Evolutionary conservation across 495 filamentous ascomycete species (phyloP).

Genomic region (Penicillium cataractarum): DNA sequence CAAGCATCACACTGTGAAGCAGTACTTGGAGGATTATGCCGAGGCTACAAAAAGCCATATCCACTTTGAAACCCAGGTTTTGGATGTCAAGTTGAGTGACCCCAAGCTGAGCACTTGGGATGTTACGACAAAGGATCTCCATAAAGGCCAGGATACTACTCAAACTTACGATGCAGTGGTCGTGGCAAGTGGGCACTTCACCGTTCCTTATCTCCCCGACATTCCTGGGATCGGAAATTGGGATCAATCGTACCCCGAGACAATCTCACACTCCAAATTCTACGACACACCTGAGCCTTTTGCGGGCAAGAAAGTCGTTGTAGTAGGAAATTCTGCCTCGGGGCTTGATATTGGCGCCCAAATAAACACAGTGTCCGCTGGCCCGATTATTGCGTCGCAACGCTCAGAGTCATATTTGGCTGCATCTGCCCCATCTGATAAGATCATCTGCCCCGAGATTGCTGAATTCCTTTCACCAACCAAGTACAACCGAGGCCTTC

Average conservation of each 20-base stretch:
- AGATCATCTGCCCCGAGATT: conserved; percentile 62
- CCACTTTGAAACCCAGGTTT: conserved; percentile 60
- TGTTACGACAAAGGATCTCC: conserved; percentile 57
- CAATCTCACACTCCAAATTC: conserved; percentile 79
- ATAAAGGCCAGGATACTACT: conserved; percentile 36
- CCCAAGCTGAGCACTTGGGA: conserved; percentile 46
- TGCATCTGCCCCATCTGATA: conserved; percentile 34
- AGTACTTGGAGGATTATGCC: conserved; percentile 77
- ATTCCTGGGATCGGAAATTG: conserved; percentile 60
- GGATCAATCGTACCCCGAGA: conserved; percentile 61
- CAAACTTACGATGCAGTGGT: conserved; percentile 72
- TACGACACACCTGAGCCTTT: conserved; percentile 68
- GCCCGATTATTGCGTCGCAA: conserved; percentile 57
- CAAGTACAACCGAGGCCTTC: conserved; percentile 48
- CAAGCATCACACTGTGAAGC: conserved; percentile 62
- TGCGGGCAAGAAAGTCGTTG: conserved; percentile 65
- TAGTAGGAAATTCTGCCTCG: conserved; percentile 79
- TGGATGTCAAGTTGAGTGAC: conserved; percentile 45
- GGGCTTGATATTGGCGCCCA: conserved; percentile 81
- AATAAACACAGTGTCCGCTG: conserved; percentile 57
- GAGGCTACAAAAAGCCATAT: conserved; percentile 60
- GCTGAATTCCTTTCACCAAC: conserved; percentile 54
- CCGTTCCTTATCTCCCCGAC: conserved; percentile 69
- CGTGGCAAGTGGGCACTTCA: conserved; percentile 83
- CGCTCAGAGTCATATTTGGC: conserved; percentile 47